These are phyloP conservation scores for Pseudogymnoascus sp. DNA, from an alignment of 2,329 filamentous ascomycete genomes.

Conservation along the genomic window DNA sequence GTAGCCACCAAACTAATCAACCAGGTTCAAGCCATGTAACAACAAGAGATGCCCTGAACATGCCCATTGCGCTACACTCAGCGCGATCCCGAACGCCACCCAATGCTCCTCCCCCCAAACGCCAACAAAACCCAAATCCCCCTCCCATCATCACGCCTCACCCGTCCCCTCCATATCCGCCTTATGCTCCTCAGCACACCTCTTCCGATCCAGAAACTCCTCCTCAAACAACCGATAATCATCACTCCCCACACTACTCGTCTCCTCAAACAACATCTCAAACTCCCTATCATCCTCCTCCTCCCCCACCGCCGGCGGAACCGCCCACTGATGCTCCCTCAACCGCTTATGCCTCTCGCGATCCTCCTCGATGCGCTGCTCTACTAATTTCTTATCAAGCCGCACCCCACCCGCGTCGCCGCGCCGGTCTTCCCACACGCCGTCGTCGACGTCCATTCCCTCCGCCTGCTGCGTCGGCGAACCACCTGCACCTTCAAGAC, in stretches of 20 bases:
- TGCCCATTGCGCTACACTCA: not conserved
- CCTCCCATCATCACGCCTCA: not conserved
- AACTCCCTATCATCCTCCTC: constrained; percentile 50
- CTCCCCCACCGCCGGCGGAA: constrained; percentile 49
- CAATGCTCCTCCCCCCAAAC: not conserved
- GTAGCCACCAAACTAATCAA: not conserved
- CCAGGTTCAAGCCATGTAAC: not conserved
- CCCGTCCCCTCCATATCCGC: constrained; percentile 16
- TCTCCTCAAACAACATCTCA: constrained; percentile 76
- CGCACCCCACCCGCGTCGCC: constrained; percentile 21
- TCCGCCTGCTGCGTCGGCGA: not conserved
- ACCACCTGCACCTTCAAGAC: not conserved
- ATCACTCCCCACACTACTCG: constrained; percentile 78
- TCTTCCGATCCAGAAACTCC: constrained; percentile 41
- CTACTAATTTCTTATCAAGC: constrained; percentile 79
- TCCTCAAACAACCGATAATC: constrained; percentile 71
- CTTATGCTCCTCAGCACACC: constrained; percentile 20
- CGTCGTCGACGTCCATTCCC: not conserved
- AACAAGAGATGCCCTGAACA: not conserved
- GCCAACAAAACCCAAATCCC: not conserved
- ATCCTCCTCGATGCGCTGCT: constrained; percentile 95
- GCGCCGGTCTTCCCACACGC: constrained; percentile 12
- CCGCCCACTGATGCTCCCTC: constrained; percentile 88
- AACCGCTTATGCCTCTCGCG: constrained; percentile 87
- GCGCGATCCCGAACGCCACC: not conserved